Evolutionary conservation across 2,329 filamentous ascomycete genomes (phyloP).

Genomic region (Apiospora sp.): DNA sequence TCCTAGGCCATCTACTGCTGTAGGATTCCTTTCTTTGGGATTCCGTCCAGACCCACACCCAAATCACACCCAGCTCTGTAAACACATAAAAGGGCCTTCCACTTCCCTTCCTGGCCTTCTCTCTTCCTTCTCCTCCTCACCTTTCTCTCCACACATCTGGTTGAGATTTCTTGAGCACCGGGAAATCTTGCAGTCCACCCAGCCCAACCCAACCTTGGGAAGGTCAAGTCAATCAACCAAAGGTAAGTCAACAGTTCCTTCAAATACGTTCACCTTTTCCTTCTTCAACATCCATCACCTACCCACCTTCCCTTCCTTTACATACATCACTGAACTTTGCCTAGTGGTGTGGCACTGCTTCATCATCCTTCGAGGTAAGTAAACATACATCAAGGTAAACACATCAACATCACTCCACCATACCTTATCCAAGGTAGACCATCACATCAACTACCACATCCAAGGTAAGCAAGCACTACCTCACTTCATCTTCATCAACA

Average conservation of each 20-base stretch:
- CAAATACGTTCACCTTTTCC: neutral
- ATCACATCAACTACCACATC: neutral
- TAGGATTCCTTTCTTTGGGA: neutral
- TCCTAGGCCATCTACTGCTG: neutral
- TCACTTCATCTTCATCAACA: neutral
- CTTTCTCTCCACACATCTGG: neutral
- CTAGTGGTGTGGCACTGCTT: neutral
- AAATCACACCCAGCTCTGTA: neutral
- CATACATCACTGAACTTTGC: slow-evolving; percentile 1
- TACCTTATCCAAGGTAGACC: neutral
- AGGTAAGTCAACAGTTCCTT: neutral
- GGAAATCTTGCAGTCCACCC: neutral
- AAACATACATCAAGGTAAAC: neutral
- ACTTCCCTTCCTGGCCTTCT: neutral
- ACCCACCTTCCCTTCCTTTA: slow-evolving; percentile 5
- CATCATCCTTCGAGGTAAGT: neutral
- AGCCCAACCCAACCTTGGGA: neutral
- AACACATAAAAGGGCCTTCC: neutral
- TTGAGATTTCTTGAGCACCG: neutral
- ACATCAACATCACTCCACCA: neutral
- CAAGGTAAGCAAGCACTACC: neutral
- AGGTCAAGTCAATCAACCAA: slow-evolving; percentile 1
- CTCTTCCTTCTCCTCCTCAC: slow-evolving; percentile 22
- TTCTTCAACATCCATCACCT: neutral
- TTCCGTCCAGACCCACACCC: neutral